Conservation (phyloP, 495 filamentous ascomycete species). For the Xylaria flabelliformis region DNA sequence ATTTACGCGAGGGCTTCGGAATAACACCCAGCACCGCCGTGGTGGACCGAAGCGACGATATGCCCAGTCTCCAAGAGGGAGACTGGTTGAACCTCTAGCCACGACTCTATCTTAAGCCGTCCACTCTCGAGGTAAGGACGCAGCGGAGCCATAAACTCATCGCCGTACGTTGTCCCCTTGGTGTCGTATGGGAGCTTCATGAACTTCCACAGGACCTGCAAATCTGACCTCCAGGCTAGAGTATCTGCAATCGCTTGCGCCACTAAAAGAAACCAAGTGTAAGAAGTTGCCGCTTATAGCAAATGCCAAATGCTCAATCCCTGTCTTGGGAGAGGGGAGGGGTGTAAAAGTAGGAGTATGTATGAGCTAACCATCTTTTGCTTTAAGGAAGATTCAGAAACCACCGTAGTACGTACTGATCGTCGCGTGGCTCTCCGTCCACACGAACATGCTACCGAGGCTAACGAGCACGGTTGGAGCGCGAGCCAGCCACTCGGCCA, state of each 20-base stretch:
- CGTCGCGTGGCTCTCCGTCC: constrained; percentile 40
- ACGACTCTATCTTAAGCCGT: constrained; percentile 47
- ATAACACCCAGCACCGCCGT: constrained; percentile 61
- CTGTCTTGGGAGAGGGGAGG: no score
- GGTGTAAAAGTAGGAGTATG: no score
- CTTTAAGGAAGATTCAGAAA: no score
- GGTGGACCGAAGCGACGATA: constrained; percentile 57
- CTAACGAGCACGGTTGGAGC: constrained; percentile 57
- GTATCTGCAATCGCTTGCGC: constrained; percentile 44
- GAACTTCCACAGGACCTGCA: constrained; percentile 60
- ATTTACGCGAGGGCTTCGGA: constrained; percentile 60
- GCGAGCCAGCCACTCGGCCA: constrained; percentile 53
- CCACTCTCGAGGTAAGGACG: constrained; percentile 36
- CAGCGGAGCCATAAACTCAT: constrained; percentile 33
- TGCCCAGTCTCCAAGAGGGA: constrained; percentile 53
- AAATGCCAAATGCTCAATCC: no score
- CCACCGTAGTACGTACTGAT: constrained; percentile 12
- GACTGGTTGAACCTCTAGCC: constrained; percentile 57
- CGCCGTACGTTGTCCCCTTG: constrained; percentile 28
- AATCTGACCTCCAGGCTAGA: constrained; percentile 41
- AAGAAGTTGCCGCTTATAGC: neutral
- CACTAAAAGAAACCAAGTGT: constrained; percentile 19
- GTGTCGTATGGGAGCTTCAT: constrained; percentile 33
- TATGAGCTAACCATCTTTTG: no score
- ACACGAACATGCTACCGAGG: constrained; percentile 51